Evolutionary conservation across 1,139 yeast species (phyloP).

Genomic region (Suhomyces guaymorum): DNA sequence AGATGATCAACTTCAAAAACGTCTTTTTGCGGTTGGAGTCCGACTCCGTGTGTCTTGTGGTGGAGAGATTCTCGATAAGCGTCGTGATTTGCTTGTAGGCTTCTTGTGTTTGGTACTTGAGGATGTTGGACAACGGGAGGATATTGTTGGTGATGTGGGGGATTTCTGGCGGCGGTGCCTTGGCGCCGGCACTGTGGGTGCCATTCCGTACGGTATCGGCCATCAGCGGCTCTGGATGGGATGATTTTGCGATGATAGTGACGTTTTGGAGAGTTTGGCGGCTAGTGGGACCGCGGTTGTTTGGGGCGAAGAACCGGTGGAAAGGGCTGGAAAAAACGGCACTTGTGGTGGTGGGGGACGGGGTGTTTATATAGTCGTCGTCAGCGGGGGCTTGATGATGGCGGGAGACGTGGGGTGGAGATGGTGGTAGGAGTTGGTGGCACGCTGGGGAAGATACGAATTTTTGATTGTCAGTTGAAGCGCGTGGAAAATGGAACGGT

Average conservation of each 20-base stretch:
- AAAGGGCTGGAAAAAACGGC: too few relatives aligned
- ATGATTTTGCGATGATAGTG: background rate
- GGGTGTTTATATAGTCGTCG: too few relatives aligned
- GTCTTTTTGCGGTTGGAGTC: constrained; percentile 67
- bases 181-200: constrained; percentile 1
- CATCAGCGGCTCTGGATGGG: background rate
- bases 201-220: constrained; percentile 2
- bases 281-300: too few relatives aligned
- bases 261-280: background rate
- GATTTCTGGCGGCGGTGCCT: constrained; percentile 30
- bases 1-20: constrained; percentile 66
- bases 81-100: constrained; percentile 66
- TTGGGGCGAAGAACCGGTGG: too few relatives aligned
- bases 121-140: constrained; percentile 59
- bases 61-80: constrained; percentile 55
- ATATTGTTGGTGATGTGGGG: constrained; percentile 80
- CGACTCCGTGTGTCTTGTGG: constrained; percentile 38
- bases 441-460: too few relatives aligned
- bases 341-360: too few relatives aligned
- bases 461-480: too few relatives aligned
- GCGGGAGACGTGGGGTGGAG: too few relatives aligned
- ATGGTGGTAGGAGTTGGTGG: too few relatives aligned
- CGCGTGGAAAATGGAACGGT: too few relatives aligned
- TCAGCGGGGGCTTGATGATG: too few relatives aligned
- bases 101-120: constrained; percentile 61